Evolutionary conservation across 129 eudicot genomes (phyloP), one percentile per base, ranked within the genome.

Genomic region (Escallonia herrerae): DNA sequence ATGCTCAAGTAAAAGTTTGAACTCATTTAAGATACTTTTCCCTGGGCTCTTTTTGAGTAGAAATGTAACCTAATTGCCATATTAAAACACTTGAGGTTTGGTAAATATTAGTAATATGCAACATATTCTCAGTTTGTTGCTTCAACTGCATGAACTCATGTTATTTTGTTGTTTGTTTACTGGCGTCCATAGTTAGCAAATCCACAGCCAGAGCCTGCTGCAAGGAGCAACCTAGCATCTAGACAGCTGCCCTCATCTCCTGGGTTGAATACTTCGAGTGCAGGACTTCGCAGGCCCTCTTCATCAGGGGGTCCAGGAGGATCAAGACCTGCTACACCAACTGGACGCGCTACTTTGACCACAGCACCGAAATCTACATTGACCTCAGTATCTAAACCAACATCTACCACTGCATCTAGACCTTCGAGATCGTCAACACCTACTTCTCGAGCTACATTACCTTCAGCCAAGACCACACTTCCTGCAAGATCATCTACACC

Each of bases 321-420:
- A 1, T 83, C 91, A 68, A 83, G 91, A 74, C 88, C 96, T 60
- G 76, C 79, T 61, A 83, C 95, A 39, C 95, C 98, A 76, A 88
- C 96, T 54, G 83, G 79, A 33, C 89, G 96, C 45, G 76, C 91
- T 22, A 64, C 83, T 64, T 64, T 80, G 62, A 73, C 74, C 69
- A 40, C 89, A 14, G 70, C 83, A 71, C 67, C 96, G 50, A 80
- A 80, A 75, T 61, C 88, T 54, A 22, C 76, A 43, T 56, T 72
- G n/a, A 72, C 84, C 56, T 38, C 82, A 8, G 68, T 78, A 10
- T 56, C 89, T 63, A 82, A 74, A 75, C 77, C 67, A 39, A 38
- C 81, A 49, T 66, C 84, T 61, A 78, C 69, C 62, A 86, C 95
- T 33, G 60, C 91, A 42, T 12, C 82, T 43, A 66, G 14, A 61